Percentiles rank a stretch among this genome's conserved stretches.
Evolutionary conservation across 805 yeast genomes (phyloP).

Genomic region (Ogataea trehalophila): DNA sequence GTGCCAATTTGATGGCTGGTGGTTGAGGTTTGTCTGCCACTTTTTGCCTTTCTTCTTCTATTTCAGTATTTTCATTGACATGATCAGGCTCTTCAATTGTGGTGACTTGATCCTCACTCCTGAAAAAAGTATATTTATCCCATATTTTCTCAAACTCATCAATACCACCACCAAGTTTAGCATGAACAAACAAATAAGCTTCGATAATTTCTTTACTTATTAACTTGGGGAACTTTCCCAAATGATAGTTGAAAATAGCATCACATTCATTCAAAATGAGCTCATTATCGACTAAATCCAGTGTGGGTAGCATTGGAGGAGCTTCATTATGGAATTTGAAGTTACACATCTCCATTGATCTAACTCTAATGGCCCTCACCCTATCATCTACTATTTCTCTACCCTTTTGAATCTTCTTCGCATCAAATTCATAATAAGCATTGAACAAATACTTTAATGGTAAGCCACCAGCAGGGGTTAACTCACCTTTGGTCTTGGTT

Average conservation of each 20-base stretch:
- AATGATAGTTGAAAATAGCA: constrained; percentile 64
- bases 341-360: constrained; percentile 27
- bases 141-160: constrained; percentile 34
- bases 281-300: constrained; percentile 28
- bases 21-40: constrained; percentile 17
- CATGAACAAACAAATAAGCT: constrained; percentile 46
- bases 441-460: constrained; percentile 39
- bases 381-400: constrained; percentile 34
- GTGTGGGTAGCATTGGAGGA: constrained; percentile 65
- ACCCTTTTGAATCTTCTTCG: constrained; percentile 13
- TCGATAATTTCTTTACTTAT: constrained; percentile 42
- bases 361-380: constrained; percentile 38
- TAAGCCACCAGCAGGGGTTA: constrained; percentile 18
- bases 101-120: constrained; percentile 23
- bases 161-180: constrained; percentile 30
- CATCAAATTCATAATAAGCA: constrained; percentile 32
- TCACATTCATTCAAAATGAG: constrained; percentile 67
- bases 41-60: constrained; percentile 13
- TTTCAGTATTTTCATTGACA: constrained; percentile 2
- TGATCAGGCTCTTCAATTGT: constrained; percentile 18
- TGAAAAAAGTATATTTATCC: constrained; percentile 32
- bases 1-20: constrained; percentile 4
- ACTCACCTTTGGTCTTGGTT: constrained; percentile 13
- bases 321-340: constrained; percentile 36
- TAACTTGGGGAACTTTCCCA: constrained; percentile 38